Evolutionary conservation across 106 monocot species (phyloP), one percentile per base, ranked within the genome.

Genomic region (Hemerocallis citrina): DNA sequence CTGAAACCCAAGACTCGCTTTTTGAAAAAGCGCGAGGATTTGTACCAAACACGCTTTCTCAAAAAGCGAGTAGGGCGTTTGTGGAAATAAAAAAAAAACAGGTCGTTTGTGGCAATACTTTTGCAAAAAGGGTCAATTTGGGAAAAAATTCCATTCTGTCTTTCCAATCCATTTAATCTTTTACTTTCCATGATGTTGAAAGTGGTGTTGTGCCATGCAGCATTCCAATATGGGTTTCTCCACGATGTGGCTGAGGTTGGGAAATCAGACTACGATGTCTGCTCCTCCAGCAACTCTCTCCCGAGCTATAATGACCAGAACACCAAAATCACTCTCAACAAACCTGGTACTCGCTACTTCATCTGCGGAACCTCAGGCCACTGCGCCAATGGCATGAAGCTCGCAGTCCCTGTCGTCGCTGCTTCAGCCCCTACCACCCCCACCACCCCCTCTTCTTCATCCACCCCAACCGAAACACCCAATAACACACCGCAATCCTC

Each of bases 361-460:
- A 78, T 81, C 73, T 89, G 89, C 73, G 81, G 75, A 62, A 75
- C 81, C 7, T 0, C 60, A 3, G 74, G 81, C 49, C 89, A 89
- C 75, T 89, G 89, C 73, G 4, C 29, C 61, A 47, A 42, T 27
- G 89, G 89, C 9, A 89, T 85, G 81, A 82, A 85, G 63, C 70
- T 90, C 14, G 78, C 79, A n/a, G 76, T 85, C 59, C 54, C 78
- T 19, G 67, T 75, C 43, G 42, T 66, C 34, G 56, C 63, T 9
- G 37, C 52, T 25, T 41, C 34, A 6, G 57, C 25, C 7, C 62
- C 22, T 9, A 32, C 27, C 9, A 14, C 55, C 29, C 57, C 57
- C 5, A 34, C 57, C 0, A 35, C 57, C 5, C 57, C 57, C 57
- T n/a, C n/a, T n/a, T n/a, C n/a, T n/a, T n/a, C n/a, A n/a, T 3